A percentile compares a stretch with the other conserved stretches of the same genome.
Evolutionary conservation across 352 stramenopile species (phyloP).

Genomic region (Phytophthora multivora): DNA sequence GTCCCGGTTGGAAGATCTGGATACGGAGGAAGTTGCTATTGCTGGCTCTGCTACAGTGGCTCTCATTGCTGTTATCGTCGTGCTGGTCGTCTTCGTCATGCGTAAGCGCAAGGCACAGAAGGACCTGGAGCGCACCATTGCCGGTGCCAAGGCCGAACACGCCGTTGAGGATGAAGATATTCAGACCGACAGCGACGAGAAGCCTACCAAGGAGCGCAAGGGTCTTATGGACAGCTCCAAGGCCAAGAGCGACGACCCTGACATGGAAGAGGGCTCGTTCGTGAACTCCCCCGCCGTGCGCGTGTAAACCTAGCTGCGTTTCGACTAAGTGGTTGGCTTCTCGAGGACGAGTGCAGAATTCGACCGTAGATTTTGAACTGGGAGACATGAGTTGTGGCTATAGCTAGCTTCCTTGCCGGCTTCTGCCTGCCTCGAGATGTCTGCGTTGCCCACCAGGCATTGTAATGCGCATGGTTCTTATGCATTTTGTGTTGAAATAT

Average conservation of each 20-base stretch:
- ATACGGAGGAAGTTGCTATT: slow-evolving; percentile 76
- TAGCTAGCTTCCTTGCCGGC: slow-evolving; percentile 36
- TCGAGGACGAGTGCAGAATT: slow-evolving; percentile 36
- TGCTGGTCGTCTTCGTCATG: slow-evolving; percentile 70
- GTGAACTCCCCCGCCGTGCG: slow-evolving; percentile 85
- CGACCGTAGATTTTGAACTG: slow-evolving; percentile 46
- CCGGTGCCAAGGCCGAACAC: slow-evolving; percentile 80
- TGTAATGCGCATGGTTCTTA: slow-evolving; percentile 35
- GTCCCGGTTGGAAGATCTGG: slow-evolving; percentile 57
- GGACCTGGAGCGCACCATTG: slow-evolving; percentile 82
- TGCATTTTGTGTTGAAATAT: slow-evolving; percentile 53
- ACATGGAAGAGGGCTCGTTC: slow-evolving; percentile 78
- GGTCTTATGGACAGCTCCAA: slow-evolving; percentile 73
- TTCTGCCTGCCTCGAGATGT: slow-evolving; percentile 36
- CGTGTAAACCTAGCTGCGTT: slow-evolving; percentile 50
- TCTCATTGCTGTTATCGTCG: slow-evolving; percentile 67
- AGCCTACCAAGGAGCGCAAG: slow-evolving; percentile 69
- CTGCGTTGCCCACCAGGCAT: slow-evolving; percentile 16
- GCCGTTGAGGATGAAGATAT: slow-evolving; percentile 73
- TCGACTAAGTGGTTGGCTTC: slow-evolving; percentile 35
- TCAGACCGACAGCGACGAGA: slow-evolving; percentile 49
- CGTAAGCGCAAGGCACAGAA: slow-evolving; percentile 84
- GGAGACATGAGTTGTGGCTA: slow-evolving; percentile 30
- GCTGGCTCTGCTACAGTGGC: slow-evolving; percentile 56
- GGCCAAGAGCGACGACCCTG: slow-evolving; percentile 62